Conservation (phyloP, 257 asterid species). For the Cordia subcordata region DNA sequence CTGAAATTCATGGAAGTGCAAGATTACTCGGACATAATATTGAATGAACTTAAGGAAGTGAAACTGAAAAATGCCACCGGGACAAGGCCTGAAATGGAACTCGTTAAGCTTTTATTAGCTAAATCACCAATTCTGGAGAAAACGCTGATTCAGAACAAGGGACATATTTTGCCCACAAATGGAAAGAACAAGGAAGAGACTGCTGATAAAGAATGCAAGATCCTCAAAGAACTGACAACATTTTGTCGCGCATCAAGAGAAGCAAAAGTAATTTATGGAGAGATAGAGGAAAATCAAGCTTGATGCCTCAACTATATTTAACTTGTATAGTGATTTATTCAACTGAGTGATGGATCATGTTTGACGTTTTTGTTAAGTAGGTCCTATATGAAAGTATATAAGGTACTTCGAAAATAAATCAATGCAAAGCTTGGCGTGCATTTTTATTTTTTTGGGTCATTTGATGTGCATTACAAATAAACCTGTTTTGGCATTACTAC, state of each 20-base stretch:
- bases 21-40: conserved; percentile 1
- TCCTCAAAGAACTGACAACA: not conserved
- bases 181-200: not conserved
- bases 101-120: conserved; percentile 13
- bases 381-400: too few relatives aligned
- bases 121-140: conserved; percentile 11
- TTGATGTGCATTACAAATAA: too few relatives aligned
- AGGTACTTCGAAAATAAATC: too few relatives aligned
- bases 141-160: conserved; percentile 1
- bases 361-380: too few relatives aligned
- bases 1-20: not conserved
- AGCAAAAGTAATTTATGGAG: too few relatives aligned
- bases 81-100: conserved; percentile 1
- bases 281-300: too few relatives aligned
- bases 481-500: too few relatives aligned
- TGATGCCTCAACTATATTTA: not conserved
- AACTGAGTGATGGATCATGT: too few relatives aligned
- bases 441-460: too few relatives aligned
- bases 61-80: conserved; percentile 1
- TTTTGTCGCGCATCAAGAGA: not conserved
- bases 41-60: conserved; percentile 16
- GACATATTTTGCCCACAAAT: not conserved
- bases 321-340: not conserved
- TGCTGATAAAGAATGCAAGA: not conserved
- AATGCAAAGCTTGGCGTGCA: too few relatives aligned